phyloP scores from a whole-genome alignment of 2,329 filamentous ascomycete genomes.

The Talaromyces marneffei region DNA sequence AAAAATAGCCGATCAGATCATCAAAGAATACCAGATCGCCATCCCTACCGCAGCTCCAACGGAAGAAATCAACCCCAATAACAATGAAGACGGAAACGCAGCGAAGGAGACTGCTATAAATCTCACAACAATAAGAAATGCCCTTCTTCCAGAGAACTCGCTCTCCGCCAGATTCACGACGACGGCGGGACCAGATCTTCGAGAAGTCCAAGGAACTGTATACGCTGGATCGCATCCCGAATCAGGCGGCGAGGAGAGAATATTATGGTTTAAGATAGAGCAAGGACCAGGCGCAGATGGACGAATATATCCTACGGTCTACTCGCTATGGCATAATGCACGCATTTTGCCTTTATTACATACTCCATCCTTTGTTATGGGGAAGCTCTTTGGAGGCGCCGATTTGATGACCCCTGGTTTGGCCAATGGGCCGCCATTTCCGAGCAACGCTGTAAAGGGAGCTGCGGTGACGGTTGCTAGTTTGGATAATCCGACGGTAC shows the following conservation, averaged over 20 bases:
- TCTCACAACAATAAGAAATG: conserved; percentile 49
- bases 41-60: conserved; percentile 35
- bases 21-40: conserved; percentile 53
- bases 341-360: conserved; percentile 58
- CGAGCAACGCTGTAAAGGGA: conserved; percentile 52
- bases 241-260: conserved; percentile 47
- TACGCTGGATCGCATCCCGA: conserved; percentile 57
- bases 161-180: conserved; percentile 61
- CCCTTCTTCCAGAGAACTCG: conserved; percentile 58
- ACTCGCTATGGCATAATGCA: conserved; percentile 61
- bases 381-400: conserved; percentile 59
- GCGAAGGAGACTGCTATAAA: conserved; percentile 44
- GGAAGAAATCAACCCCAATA: conserved; percentile 16
- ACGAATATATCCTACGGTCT: conserved; percentile 48
- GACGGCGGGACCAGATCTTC: conserved; percentile 57
- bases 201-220: conserved; percentile 57
- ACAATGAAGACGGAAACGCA: conserved; percentile 27
- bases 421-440: conserved; percentile 59
- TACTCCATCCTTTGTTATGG: conserved; percentile 53
- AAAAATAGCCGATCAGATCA: conserved; percentile 62
- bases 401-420: conserved; percentile 66
- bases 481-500: conserved; percentile 54
- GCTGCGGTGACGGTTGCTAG: conserved; percentile 60
- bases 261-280: conserved; percentile 60
- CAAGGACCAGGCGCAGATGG: conserved; percentile 43